Percentiles rank a stretch among this genome's conserved stretches.
phyloP scores from a whole-genome alignment of 2,329 filamentous ascomycete genomes.

The Arthrobotrys iridis region DNA sequence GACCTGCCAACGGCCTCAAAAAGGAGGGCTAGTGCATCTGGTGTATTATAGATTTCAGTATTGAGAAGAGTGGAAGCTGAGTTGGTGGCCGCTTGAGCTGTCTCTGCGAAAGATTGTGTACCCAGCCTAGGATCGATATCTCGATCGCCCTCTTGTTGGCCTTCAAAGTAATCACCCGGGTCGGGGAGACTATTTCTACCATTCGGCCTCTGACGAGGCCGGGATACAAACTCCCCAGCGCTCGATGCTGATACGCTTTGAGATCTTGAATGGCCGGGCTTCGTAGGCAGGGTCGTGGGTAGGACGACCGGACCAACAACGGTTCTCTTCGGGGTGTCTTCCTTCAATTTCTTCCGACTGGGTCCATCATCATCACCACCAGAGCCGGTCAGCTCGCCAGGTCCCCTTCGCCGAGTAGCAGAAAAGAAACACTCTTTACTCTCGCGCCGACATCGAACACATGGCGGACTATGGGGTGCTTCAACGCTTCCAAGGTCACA shows the following conservation, averaged over 20 bases:
- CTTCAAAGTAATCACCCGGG: constrained; percentile 62
- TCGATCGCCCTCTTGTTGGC: constrained; percentile 65
- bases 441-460: constrained; percentile 90
- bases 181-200: constrained; percentile 74
- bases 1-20: constrained; percentile 75
- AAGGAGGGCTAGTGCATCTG: constrained; percentile 89
- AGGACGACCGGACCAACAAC: constrained; percentile 51
- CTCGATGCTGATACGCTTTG: constrained; percentile 45
- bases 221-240: constrained; percentile 57
- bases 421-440: constrained; percentile 98
- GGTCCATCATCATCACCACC: constrained; percentile 61
- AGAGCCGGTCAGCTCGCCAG: constrained; percentile 69
- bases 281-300: constrained; percentile 64
- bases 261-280: constrained; percentile 60
- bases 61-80: constrained; percentile 64
- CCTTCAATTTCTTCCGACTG: constrained; percentile 53
- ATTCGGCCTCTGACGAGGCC: constrained; percentile 67
- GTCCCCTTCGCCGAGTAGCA: constrained; percentile 86
- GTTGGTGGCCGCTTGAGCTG: constrained; percentile 34
- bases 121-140: constrained; percentile 71
- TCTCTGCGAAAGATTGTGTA: constrained; percentile 61
- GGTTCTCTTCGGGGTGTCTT: constrained; percentile 28
- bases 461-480: constrained; percentile 91
- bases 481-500: constrained; percentile 79
- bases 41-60: constrained; percentile 83